Evolutionary conservation across 176 grass and related monocot genomes (phyloP), one percentile per base, ranked within the genome.

Genomic region (Panicum miliaceum): DNA sequence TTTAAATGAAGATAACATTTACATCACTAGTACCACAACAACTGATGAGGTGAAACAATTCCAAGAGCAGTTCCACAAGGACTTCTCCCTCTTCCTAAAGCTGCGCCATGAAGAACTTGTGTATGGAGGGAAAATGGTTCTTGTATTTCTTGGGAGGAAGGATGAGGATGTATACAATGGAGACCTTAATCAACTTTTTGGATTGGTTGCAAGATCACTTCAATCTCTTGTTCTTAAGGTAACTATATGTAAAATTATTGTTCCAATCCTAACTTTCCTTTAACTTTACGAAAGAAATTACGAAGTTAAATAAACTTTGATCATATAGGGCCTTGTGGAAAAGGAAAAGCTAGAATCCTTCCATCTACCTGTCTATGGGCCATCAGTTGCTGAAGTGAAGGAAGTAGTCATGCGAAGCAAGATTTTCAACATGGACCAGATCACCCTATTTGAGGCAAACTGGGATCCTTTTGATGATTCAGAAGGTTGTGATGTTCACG

Each of bases 11-110:
- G 61, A 64, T 3, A 88, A 90, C 8, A 90, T 94, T 29, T 83
- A 88, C 12, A 77, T 90, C 5, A 34, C 64, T 0, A 71, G 13
- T 43, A 84, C 82, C 3, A 89, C 85, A 0, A 57, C 85, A 0
- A 62, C 53, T 16, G 18, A 42, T 8, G 62, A 77, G 6, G 73
- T 76, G 4, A 51, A 81, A 20, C 64, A 40, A 3, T 94, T 81
- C 35, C 78, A 80, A 41, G 9, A 86, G 4, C 75, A 62, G 29
- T 90, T 86, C 27, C 0, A 23, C 1, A 88, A 68, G 0, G 92
- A 88, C 32, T 89, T 90, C 37, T 84, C 73, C 1, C 38, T 38
- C 7, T 94, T 94, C 43, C 78, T 94, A n/a, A 34, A 64, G 60
- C 12, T 79, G 7, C 92, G 92, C 0, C 36, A 15, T 2, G 29